Evolutionary conservation across 2,329 filamentous ascomycete species (phyloP).

Genomic region (Talaromyces sp.): DNA sequence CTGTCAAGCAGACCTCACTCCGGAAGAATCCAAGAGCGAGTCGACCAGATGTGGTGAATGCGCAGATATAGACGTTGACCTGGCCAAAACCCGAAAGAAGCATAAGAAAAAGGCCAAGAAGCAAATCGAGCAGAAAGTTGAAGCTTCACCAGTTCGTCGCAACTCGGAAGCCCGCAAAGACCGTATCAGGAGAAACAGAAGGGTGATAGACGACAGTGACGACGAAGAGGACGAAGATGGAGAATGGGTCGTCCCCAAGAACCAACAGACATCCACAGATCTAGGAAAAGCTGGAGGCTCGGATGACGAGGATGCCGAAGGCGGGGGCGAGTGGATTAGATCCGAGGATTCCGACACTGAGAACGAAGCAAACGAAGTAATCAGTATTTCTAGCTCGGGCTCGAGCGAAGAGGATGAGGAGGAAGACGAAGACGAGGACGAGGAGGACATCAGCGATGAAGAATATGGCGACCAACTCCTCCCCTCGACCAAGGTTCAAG

Average conservation of each 20-base stretch:
- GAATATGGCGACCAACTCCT: constrained; percentile 37
- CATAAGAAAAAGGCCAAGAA: constrained; percentile 40
- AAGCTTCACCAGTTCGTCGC: constrained; percentile 11
- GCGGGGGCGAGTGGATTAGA: constrained; percentile 72
- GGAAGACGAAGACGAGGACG: constrained; percentile 34
- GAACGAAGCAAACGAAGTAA: constrained; percentile 18
- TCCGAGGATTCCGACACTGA: constrained; percentile 62
- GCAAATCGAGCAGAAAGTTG: constrained; percentile 18
- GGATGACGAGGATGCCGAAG: constrained; percentile 85
- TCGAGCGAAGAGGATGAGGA: constrained; percentile 14
- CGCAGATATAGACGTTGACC: constrained; percentile 63
- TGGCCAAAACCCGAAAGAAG: constrained; percentile 29
- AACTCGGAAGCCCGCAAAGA: constrained; percentile 16
- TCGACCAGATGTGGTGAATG: constrained; percentile 67
- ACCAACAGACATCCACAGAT: constrained; percentile 52
- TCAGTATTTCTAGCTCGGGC: constrained; percentile 12
- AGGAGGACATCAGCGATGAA: constrained; percentile 12
- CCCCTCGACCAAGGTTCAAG: constrained; percentile 82
- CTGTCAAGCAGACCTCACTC: constrained; percentile 65
- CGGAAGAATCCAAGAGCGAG: constrained; percentile 49
- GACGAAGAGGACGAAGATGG: constrained; percentile 58
- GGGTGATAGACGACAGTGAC: constrained; percentile 49
- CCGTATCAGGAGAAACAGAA: constrained; percentile 34
- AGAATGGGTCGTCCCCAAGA: constrained; percentile 73
- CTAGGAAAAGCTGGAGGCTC: constrained; percentile 75